Base-by-base conservation (phyloP, 2,329 filamentous ascomycete genomes). In the Penicillium sp. region DNA sequence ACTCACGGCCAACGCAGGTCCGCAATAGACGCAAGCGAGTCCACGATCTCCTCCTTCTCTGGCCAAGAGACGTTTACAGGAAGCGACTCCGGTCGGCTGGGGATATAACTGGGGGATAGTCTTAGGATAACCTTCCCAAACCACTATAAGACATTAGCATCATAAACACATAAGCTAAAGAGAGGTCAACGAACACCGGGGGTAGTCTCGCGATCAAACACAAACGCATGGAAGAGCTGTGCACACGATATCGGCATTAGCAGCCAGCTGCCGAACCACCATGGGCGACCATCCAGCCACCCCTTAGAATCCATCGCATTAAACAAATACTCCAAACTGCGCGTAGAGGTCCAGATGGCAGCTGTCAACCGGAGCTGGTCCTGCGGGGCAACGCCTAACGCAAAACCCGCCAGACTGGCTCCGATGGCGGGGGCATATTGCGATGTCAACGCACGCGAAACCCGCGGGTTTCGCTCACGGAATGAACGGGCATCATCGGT, bases 381-480 rank as follows among this genome's bases (percentile, higher is more conserved):
- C 37, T 81, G 84, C 65, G 70, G 93, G 81, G 87, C 90, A 10
- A 96, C 83, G 8, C 90, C 90, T 19, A 98, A 80, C 49, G 90
- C 88, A 49, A 96, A 83, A 3, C 93, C 93, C 1, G 93, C 91
- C 48, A 97, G 75, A 66, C 90, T 92, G 6, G 93, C 93, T 11
- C 93, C 95, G n/a, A 97, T 82, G 2, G 93, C 92, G 1, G 93
- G 93, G 1, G 93, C 90, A 71, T 92, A 89, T 10, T 84, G 83
- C 2, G 91, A 96, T 0, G 92, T 96, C 56, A 99, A 81, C 0
- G 90, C 85, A 21, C 81, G 81, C 0, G 90, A 84, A 13, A 92
- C 85, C 19, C 85, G 84, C 0, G 93, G 93, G 68, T 98, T 97
- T 53, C 93, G 88, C 56, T 83, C 80, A 14, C 92, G 85, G 75